Percentiles rank a stretch among this genome's conserved stretches.
Conservation (phyloP, 2,329 filamentous ascomycete genomes). For the Trichoderma harzianum region DNA sequence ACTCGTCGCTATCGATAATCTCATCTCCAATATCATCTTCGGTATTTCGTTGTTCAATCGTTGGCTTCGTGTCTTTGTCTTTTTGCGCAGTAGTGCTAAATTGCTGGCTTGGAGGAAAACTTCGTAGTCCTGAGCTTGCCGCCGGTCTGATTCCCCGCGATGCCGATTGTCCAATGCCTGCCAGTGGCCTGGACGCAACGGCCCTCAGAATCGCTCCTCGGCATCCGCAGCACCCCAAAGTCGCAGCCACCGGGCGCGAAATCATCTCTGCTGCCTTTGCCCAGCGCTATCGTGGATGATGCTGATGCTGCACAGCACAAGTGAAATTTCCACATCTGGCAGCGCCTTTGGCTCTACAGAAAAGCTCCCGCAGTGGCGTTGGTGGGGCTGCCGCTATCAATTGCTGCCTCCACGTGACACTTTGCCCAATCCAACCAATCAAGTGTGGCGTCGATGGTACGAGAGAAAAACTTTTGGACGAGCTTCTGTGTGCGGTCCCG, state of each 20-base stretch:
- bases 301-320: neutral
- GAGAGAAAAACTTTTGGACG: conserved; percentile 11
- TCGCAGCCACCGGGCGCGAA: conserved; percentile 29
- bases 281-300: neutral
- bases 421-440: conserved; percentile 2
- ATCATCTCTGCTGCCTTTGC: conserved; percentile 27
- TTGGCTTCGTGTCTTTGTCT: neutral
- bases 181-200: conserved; percentile 25
- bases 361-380: conserved; percentile 13
- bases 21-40: conserved; percentile 15
- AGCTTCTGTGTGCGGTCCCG: conserved; percentile 2
- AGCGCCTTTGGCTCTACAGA: neutral
- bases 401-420: conserved; percentile 11
- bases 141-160: conserved; percentile 21
- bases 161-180: conserved; percentile 26
- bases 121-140: conserved; percentile 24
- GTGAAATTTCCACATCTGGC: conserved; percentile 5
- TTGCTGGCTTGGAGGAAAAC: conserved; percentile 24
- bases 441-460: neutral
- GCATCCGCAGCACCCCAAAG: conserved; percentile 32
- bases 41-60: neutral
- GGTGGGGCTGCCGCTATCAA: conserved; percentile 4
- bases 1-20: conserved; percentile 25
- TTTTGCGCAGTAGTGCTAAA: neutral
- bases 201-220: conserved; percentile 31